These are phyloP conservation scores for Suillus plorans DNA, from an alignment of 768 basidiomycete genomes.

Conservation along the genomic window DNA sequence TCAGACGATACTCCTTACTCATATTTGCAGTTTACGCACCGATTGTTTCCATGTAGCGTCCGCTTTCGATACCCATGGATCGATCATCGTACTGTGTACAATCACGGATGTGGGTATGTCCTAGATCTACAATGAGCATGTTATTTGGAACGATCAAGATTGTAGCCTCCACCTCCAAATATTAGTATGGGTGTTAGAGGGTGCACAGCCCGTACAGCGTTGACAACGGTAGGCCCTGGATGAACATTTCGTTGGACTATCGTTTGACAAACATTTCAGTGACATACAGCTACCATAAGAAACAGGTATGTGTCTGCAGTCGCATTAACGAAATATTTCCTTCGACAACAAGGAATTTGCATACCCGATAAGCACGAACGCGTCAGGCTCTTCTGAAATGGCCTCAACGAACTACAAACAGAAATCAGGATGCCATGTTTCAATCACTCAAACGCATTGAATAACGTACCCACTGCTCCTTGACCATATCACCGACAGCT, in stretches of 20 bases:
- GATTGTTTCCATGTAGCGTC: conserved; percentile 91
- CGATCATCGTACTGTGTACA: conserved; percentile 68
- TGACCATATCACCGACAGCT: conserved; percentile 68
- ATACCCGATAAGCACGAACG: conserved; percentile 74
- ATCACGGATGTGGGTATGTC: conserved; percentile 79
- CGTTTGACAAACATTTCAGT: neutral
- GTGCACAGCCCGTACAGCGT: conserved; percentile 72
- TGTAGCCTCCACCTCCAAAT: conserved; percentile 56
- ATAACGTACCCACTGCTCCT: conserved; percentile 66
- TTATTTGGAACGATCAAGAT: neutral
- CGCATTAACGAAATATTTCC: neutral
- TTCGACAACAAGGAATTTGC: conserved; percentile 13
- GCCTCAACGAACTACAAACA: conserved; percentile 65
- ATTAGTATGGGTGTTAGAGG: conserved; percentile 78
- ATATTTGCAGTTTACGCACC: conserved; percentile 42
- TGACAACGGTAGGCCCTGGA: conserved; percentile 69
- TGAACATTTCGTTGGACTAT: neutral
- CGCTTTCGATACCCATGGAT: conserved; percentile 80
- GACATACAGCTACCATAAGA: conserved; percentile 57
- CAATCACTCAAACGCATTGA: too few species aligned
- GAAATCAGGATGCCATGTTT: neutral
- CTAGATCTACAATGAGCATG: conserved; percentile 26
- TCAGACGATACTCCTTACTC: neutral
- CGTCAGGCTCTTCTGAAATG: conserved; percentile 77
- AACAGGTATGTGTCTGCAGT: conserved; percentile 83